Base-by-base conservation (phyloP, 148 eudicot genomes). In the Dysphania ambrosioides region DNA sequence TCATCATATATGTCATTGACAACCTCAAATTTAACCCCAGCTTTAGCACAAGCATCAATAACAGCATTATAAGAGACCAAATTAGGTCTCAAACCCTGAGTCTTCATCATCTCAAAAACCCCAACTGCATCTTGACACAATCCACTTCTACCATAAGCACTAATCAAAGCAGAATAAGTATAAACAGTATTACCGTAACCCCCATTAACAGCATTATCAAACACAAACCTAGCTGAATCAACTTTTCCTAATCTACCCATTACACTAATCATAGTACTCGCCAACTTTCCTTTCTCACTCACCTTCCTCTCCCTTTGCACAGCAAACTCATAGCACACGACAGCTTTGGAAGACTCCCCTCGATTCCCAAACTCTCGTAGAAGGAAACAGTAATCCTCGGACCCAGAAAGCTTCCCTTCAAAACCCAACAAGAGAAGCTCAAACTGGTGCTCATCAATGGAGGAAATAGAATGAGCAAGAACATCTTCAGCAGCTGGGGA, bases 11-110 rank as follows among this genome's bases (percentile, higher is more conserved):
- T 79, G 69, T 49, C 85, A 6, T 77, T 78, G 16, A 90, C 98
- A 78, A 81, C 78, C 2, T 70, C 79, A 31, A 87, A 88, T 53
- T 84, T 85, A 35, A 90, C 87, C 60, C 98, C 98, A 66, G 93
- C 97, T 85, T 95, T 95, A 5, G 89, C 98, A 85, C 97, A 95
- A 26, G 98, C 97, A 84, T 95, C 96, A 71, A 95, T 90, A 21
- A 95, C 80, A 13, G 98, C 98, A 79, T 95, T 95, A 41, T 87
- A 95, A 58, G 96, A 92, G 2, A 95, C 96, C 60, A 90, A 87
- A 88, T 95, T 95, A 3, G 98, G 98, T 83, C 80, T 90, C 85
- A 95, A 81, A 8, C 96, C 93, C 3, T 80, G 81, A 34, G 27
- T 69, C 70, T 90, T 92, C 98, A 93, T 93, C 71, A 80, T 79